Conservation (phyloP, 768 basidiomycete species). For the Melanogaster broomeanus region DNA sequence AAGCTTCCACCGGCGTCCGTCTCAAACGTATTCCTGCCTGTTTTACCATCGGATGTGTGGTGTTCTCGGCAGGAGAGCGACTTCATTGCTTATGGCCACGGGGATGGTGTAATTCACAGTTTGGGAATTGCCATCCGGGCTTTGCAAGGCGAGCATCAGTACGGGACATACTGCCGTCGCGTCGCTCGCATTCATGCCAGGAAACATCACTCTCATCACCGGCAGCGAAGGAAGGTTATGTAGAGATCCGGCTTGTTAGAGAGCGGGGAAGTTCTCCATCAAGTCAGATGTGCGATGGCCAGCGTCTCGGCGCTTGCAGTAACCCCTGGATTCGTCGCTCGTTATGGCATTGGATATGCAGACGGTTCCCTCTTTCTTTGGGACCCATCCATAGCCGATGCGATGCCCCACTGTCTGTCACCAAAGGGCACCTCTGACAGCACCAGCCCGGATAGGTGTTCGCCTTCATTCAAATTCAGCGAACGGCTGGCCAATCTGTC, state of each 20-base stretch:
- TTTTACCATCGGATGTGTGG: constrained; percentile 9
- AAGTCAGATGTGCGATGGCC: constrained; percentile 2
- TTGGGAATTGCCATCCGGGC: constrained; percentile 15
- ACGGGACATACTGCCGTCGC: constrained; percentile 14
- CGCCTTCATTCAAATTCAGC: constrained; percentile 16
- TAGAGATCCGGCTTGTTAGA: constrained; percentile 17
- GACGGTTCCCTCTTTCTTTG: constrained; percentile 19
- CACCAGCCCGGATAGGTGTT: constrained; percentile 1
- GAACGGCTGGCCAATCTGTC: constrained; percentile 2
- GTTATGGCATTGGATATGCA: constrained; percentile 11
- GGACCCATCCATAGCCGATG: constrained; percentile 8
- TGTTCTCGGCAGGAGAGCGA: constrained; percentile 15
- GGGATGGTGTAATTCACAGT: constrained; percentile 12
- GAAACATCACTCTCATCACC: constrained; percentile 3
- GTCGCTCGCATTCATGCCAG: constrained; percentile 13
- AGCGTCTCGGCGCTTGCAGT: constrained; percentile 12
- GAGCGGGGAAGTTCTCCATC: constrained; percentile 9
- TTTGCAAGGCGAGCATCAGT: constrained; percentile 6
- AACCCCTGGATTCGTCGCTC: constrained; percentile 7
- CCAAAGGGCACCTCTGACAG: constrained; percentile 1
- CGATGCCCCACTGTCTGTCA: constrained; percentile 5
- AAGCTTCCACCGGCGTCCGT: constrained; percentile 13
- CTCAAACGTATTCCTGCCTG: constrained; percentile 15
- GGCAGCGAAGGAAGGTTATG: constrained; percentile 13
- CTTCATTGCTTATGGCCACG: constrained; percentile 16